Conservation (phyloP, 139 green algal species). For the Parachlorella kessleri region DNA sequence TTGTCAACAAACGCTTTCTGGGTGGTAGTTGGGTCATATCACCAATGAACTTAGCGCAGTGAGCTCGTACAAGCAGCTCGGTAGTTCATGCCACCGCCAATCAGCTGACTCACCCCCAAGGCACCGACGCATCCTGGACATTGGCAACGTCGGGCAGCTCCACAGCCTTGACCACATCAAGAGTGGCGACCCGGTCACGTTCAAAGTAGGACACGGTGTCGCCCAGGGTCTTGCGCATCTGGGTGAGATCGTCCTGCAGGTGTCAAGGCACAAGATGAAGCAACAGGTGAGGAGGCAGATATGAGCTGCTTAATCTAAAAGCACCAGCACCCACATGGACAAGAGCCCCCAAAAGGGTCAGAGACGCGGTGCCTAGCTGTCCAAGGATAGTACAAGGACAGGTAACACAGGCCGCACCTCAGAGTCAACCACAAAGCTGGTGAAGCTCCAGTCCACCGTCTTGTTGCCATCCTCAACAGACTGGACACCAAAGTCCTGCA, state of each 20-base stretch:
- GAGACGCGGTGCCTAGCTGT: no score
- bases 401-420: conserved; percentile 24
- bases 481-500: not conserved
- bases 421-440: conserved; percentile 40
- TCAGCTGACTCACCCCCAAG: conserved; percentile 24
- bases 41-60: no score
- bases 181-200: conserved; percentile 34
- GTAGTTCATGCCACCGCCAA: no score
- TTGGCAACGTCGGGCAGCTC: not conserved
- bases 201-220: conserved; percentile 53
- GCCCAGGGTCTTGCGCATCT: conserved; percentile 41
- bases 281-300: not conserved
- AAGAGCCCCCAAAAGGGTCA: no score
- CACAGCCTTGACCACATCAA: not conserved
- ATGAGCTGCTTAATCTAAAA: not conserved
- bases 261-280: not conserved
- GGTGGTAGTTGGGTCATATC: no score
- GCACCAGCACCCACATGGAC: no score
- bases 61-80: no score
- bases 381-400: no score
- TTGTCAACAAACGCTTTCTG: no score
- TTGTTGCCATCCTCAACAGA: not conserved
- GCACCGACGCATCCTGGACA: not conserved
- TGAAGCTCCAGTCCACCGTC: conserved; percentile 37
- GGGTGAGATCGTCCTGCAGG: conserved; percentile 46